These are phyloP conservation scores for Cercospora sesami DNA, from an alignment of 2,329 filamentous ascomycete genomes.

Conservation along the genomic window DNA sequence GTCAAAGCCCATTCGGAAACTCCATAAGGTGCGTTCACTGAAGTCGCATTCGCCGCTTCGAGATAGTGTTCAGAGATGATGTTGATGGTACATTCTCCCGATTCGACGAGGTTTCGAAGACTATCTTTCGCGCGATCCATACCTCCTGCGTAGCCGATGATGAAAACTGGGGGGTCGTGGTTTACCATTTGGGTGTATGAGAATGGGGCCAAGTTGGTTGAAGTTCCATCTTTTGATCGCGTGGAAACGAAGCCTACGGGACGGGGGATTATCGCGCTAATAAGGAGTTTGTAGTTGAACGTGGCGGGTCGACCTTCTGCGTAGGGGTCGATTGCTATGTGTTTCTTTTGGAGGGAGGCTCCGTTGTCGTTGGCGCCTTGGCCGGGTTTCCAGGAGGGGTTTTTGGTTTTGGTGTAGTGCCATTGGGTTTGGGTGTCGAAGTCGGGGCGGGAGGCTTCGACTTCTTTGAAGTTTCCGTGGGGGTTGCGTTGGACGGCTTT, in stretches of 20 bases:
- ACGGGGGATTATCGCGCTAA: constrained; percentile 77
- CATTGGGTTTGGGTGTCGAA: constrained; percentile 56
- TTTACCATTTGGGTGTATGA: constrained; percentile 81
- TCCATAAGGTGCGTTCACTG: constrained; percentile 75
- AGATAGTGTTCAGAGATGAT: constrained; percentile 81
- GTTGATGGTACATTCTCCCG: constrained; percentile 74
- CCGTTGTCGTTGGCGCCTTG: constrained; percentile 62
- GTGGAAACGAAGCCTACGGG: constrained; percentile 70
- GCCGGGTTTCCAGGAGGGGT: constrained; percentile 66
- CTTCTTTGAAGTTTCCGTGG: constrained; percentile 72
- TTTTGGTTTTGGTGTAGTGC: constrained; percentile 62
- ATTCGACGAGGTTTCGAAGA: constrained; percentile 70
- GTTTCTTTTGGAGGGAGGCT: constrained; percentile 54
- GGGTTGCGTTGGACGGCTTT: constrained; percentile 35
- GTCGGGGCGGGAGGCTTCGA: constrained; percentile 65
- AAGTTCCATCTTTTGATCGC: constrained; percentile 59
- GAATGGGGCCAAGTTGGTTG: constrained; percentile 81
- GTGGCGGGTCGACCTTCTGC: constrained; percentile 64
- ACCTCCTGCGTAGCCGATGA: constrained; percentile 60
- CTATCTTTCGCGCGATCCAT: constrained; percentile 71
- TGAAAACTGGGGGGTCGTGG: constrained; percentile 85
- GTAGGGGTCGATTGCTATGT: constrained; percentile 81
- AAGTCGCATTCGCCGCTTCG: constrained; percentile 82
- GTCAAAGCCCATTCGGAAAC: constrained; percentile 76
- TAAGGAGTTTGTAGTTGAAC: constrained; percentile 90